Conservation (phyloP, 2,329 filamentous ascomycete genomes). For the Emericellopsis cladophorae region DNA sequence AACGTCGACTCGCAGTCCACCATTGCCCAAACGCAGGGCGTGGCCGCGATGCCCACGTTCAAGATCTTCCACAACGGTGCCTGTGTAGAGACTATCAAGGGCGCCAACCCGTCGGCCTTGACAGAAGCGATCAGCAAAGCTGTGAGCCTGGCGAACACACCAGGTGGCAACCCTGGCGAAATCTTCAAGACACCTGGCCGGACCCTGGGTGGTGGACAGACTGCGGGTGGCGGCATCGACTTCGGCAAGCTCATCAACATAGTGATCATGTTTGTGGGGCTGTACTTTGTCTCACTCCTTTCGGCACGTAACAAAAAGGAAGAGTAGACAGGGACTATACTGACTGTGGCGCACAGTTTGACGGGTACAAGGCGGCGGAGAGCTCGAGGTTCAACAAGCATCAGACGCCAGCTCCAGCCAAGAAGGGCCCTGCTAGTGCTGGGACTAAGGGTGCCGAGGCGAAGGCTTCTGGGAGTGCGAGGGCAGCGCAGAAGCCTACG, state of each 20-base stretch:
- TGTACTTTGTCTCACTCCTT: conserved; percentile 51
- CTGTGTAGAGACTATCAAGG: conserved; percentile 63
- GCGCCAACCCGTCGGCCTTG: conserved; percentile 68
- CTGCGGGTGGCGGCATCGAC: conserved; percentile 15
- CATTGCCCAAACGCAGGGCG: conserved; percentile 63
- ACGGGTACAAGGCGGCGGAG: conserved; percentile 49
- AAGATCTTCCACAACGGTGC: conserved; percentile 71
- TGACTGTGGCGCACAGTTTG: conserved; percentile 30
- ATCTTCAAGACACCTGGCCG: conserved; percentile 43
- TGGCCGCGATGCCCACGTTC: conserved; percentile 90
- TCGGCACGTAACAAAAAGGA: conserved; percentile 29
- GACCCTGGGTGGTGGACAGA: conserved; percentile 35
- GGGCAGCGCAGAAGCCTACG: conserved; percentile 17
- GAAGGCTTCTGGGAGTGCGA: conserved; percentile 5
- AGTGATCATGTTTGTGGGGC: conserved; percentile 41
- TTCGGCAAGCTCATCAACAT: conserved; percentile 32
- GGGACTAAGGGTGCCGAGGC: conserved; percentile 5
- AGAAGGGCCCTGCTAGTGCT: conserved; percentile 5
- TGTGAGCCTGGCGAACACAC: conserved; percentile 35
- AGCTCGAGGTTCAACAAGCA: conserved; percentile 45
- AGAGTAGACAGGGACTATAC: conserved; percentile 4
- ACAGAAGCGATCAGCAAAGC: conserved; percentile 64
- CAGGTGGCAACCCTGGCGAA: conserved; percentile 26
- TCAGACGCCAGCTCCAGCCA: conserved; percentile 15
- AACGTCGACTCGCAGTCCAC: conserved; percentile 75